Conservation (phyloP, 352 stramenopile species). For the Nothophytophthora sp. region DNA sequence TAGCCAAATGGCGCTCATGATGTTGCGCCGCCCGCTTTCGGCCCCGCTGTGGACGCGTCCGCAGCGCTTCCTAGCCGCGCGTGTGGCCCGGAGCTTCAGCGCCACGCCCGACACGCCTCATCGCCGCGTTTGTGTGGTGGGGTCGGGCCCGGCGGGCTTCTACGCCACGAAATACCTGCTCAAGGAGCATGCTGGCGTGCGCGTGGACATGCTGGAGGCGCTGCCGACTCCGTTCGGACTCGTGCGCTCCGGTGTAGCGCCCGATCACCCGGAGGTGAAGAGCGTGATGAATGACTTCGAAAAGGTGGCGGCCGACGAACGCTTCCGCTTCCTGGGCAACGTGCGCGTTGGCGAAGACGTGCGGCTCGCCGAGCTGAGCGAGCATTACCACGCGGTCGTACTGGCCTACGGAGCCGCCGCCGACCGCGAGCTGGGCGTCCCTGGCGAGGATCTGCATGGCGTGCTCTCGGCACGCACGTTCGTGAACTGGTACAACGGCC, state of each 20-base stretch:
- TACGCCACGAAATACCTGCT: constrained; percentile 96
- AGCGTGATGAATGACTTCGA: constrained; percentile 98
- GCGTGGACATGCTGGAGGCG: constrained; percentile 93
- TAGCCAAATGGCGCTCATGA: neutral
- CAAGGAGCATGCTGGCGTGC: constrained; percentile 62
- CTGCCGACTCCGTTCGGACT: constrained; percentile 96
- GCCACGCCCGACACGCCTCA: constrained; percentile 9
- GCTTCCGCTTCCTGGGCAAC: constrained; percentile 92
- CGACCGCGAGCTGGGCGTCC: constrained; percentile 89
- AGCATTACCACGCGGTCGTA: constrained; percentile 94
- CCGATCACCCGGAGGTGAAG: constrained; percentile 99
- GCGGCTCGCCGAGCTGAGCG: constrained; percentile 83
- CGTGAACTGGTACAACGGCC: constrained; percentile 99
- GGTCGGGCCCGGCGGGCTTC: constrained; percentile 90
- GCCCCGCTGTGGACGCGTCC: too few species aligned
- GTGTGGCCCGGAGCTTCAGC: constrained; percentile 14
- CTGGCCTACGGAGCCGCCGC: constrained; percentile 95
- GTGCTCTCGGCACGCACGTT: constrained; percentile 93
- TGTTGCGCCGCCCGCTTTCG: constrained; percentile 6
- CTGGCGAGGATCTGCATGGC: constrained; percentile 70
- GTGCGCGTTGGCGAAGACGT: constrained; percentile 89
- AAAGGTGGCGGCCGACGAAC: constrained; percentile 75
- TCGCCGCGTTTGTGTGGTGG: constrained; percentile 89
- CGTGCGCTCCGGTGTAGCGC: constrained; percentile 96
- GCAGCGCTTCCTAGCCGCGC: neutral